phyloP scores from a whole-genome alignment of 495 filamentous ascomycete species.

The Penicillium argentinense region DNA sequence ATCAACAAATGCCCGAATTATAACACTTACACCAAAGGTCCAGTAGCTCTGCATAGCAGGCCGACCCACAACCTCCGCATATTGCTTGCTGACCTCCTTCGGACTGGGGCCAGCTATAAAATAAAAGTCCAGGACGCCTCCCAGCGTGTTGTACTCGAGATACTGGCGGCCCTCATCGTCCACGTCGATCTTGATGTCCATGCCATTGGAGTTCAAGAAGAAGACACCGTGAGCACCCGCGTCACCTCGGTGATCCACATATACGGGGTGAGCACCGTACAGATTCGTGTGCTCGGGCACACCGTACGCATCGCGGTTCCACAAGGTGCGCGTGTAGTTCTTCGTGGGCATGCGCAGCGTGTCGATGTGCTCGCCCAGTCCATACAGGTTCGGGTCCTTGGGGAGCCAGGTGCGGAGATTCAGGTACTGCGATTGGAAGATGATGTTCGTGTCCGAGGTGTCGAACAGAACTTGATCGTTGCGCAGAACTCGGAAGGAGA shows the following conservation, averaged over 20 bases:
- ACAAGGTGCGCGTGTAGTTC: slow-evolving; percentile 77
- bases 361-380: slow-evolving; percentile 79
- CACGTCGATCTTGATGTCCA: slow-evolving; percentile 82
- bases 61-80: slow-evolving; percentile 65
- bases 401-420: slow-evolving; percentile 69
- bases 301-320: slow-evolving; percentile 72
- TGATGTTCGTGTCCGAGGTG: slow-evolving; percentile 62
- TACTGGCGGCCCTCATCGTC: slow-evolving; percentile 62
- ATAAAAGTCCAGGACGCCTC: slow-evolving; percentile 82
- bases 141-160: slow-evolving; percentile 81
- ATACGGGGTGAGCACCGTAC: slow-evolving; percentile 82
- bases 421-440: slow-evolving; percentile 81
- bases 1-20: too few species aligned
- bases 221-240: slow-evolving; percentile 79
- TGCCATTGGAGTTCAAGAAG: slow-evolving; percentile 79
- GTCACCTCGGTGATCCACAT: slow-evolving; percentile 71
- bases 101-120: slow-evolving; percentile 76
- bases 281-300: slow-evolving; percentile 70
- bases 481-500: slow-evolving; percentile 70
- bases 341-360: slow-evolving; percentile 67
- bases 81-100: slow-evolving; percentile 70
- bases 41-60: slow-evolving; percentile 85
- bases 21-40: slow-evolving; percentile 66
- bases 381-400: slow-evolving; percentile 69
- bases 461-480: slow-evolving; percentile 76